Evolutionary conservation across 371 early-diverging fungal species (phyloP), one percentile per base, ranked within the genome.

Genomic region (Mortierella sp.): DNA sequence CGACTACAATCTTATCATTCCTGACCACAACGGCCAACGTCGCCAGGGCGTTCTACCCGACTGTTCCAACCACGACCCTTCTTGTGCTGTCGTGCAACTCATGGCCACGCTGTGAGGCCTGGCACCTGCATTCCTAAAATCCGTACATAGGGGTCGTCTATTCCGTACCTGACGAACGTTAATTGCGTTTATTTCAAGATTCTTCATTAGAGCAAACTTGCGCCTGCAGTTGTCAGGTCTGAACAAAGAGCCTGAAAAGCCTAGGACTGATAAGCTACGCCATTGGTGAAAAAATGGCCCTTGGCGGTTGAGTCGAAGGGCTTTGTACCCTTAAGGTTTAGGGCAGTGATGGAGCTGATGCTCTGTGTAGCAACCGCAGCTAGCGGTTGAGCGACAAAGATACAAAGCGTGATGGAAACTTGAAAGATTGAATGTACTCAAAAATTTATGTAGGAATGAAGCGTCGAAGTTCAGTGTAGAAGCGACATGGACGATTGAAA

Each of bases 241-340:
- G 4, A 92, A 87, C 58, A 95, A 84, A 9, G 94, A 94, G 76
- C 94, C 95, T 0, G 62, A 65, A 16, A 58, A 50, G 9, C 58
- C 69, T 7, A 41, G 33, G 96, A 94, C 67, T 95, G 93, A 68
- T 95, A 95, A 7, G 94, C 93, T 3, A 95, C 86, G 55, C 94
- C 94, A 84, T 93, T 94, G 81, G 95, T 89, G 70, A 89, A 92
- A 76, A 95, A 94, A 67, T 93, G 92, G 21, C 92, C 86, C 69
- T 93, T 92, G 2, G 92, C 89, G 43, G 88, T 89, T 19, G 87
- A 85, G 72, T 94, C 90, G 73, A 95, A 93, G 65, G 93, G 89
- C 76, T 93, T 93, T 69, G 87, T 78, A 40, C 93, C 94, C 67
- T 92, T 92, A 2, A 90, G 88, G 66, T 92, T 90, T 40, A 92